Percentiles rank a stretch among this genome's conserved stretches.
Conservation (phyloP, 2,329 filamentous ascomycete species). For the Aspergillus caelatus region DNA sequence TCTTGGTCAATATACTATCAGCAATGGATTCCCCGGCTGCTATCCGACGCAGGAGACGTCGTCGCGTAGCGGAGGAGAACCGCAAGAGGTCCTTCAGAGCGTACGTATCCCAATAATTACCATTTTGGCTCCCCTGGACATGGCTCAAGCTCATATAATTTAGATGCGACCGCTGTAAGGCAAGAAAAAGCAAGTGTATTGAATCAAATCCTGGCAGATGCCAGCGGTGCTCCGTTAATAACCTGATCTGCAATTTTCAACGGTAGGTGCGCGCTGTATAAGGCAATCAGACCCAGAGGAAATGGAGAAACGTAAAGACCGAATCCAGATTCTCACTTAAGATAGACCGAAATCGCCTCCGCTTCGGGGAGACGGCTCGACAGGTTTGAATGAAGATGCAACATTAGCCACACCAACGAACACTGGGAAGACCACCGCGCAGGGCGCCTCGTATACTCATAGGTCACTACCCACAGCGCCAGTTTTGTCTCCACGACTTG, state of each 20-base stretch:
- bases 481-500: not conserved
- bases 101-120: not conserved
- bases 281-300: no score
- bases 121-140: not conserved
- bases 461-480: no score
- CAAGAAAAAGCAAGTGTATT: not conserved
- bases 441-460: not conserved
- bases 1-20: not conserved
- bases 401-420: not conserved
- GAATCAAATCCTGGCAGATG: not conserved
- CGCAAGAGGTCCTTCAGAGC: not conserved
- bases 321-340: not conserved
- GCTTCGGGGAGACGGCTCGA: not conserved
- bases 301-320: not conserved
- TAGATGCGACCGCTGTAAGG: not conserved
- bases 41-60: not conserved
- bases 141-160: accelerated
- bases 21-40: not conserved
- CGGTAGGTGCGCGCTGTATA: not conserved
- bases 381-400: not conserved
- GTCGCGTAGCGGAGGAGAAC: not conserved
- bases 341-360: not conserved
- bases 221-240: not conserved
- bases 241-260: not conserved
- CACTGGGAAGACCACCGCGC: not conserved